Conservation (phyloP, 225 moss, liverwort and hornwort species). For the Pseudisothecium myosuroides region DNA sequence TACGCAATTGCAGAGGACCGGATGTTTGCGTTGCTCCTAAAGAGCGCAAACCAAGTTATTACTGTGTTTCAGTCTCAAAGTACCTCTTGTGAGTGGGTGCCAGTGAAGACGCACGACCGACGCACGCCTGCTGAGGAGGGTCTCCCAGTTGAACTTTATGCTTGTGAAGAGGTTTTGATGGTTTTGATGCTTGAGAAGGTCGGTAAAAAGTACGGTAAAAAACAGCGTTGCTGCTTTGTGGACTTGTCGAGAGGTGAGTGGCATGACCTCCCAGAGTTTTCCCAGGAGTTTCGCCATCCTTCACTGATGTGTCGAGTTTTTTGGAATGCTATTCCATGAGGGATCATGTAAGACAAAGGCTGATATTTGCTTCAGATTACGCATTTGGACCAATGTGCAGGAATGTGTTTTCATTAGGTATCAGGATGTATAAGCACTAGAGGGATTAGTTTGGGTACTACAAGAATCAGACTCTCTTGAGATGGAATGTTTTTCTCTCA, state of each 20-base stretch:
- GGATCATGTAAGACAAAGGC: not conserved
- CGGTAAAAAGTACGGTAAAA: not conserved
- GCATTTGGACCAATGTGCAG: not conserved
- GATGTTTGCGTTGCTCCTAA: not conserved
- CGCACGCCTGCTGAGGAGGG: accelerated
- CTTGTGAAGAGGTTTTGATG: not conserved
- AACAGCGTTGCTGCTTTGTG: not conserved
- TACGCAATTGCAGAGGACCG: not conserved
- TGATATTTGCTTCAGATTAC: not conserved
- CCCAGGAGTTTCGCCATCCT: not conserved
- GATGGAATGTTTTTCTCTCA: no score
- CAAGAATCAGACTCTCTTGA: not conserved
- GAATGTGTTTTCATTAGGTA: not conserved
- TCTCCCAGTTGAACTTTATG: not conserved
- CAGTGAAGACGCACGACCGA: no score
- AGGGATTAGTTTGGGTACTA: no score
- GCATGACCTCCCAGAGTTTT: not conserved
- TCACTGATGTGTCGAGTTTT: not conserved
- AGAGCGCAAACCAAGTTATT: not conserved
- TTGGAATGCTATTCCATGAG: not conserved
- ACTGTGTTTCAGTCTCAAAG: no score
- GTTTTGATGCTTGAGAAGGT: not conserved
- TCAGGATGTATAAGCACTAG: not conserved
- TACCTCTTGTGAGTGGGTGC: no score
- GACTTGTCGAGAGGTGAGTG: not conserved